Evolutionary conservation across 2,329 filamentous ascomycete genomes (phyloP), one percentile per base, ranked within the genome.

Genomic region (Massarina eburnea): DNA sequence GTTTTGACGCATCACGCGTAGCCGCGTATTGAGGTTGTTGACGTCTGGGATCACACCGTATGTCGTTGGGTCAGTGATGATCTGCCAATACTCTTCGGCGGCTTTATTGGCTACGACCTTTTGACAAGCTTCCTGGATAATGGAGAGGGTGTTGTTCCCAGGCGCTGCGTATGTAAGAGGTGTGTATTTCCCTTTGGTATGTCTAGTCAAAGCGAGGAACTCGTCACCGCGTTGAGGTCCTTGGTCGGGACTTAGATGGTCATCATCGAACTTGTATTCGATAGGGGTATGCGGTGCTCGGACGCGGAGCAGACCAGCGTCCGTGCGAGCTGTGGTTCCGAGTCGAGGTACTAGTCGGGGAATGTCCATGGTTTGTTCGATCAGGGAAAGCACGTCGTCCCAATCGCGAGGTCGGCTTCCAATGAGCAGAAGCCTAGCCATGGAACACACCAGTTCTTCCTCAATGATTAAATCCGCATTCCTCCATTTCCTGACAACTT

Each of bases 361-460:
- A 33, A 96, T 80, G 37, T 82, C 80, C 83, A 92, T 91, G 1
- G 90, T 88, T 70, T 96, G 85, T 55, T 90, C 80, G n/a, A 95
- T 71, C 17, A 96, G 75, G 30, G 81, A 81, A 18, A 96, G 78
- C 2, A 96, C 76, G 57, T 89, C 82, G 51, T 86, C 82, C 68
- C 80, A 84, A 56, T 94, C 85, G 39, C 76, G 70, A 15, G 80
- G 74, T 9, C 78, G 71, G 27, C 70, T 73, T 14, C 87, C 83
- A 39, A 85, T 73, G 18, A 91, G 72, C n/a, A 97, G 75, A 3
- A 96, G 57, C 27, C 85, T 79, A 5, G 85, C 90, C 88, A 97
- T 95, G 22, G 87, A 79, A 61, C 83, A 86, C 3, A 95, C 86
- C 17, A 97, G 75, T 44, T 81, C 74, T 67, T 94, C 89, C 58